Evolutionary conservation across 2,329 filamentous ascomycete species (phyloP).

Genomic region (Lomentospora prolificans): DNA sequence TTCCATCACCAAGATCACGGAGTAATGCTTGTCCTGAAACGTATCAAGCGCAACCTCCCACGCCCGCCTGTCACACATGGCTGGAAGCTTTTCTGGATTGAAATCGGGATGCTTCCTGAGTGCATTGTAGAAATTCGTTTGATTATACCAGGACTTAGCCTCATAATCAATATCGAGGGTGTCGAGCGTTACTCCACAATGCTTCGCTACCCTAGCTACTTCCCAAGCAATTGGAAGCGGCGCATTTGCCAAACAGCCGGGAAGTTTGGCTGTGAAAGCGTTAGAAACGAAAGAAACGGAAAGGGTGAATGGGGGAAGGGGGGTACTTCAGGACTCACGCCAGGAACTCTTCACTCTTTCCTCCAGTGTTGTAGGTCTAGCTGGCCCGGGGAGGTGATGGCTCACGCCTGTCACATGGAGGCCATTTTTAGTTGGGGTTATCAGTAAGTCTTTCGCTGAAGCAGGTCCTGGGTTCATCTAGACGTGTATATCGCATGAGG

Average conservation of each 20-base stretch:
- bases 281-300: too few relatives aligned
- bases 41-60: conserved; percentile 34
- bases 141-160: conserved; percentile 29
- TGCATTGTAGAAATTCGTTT: conserved; percentile 28
- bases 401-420: too few relatives aligned
- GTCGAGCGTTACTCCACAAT: conserved; percentile 32
- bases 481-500: too few relatives aligned
- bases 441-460: too few relatives aligned
- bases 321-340: too few relatives aligned
- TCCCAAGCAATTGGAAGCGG: conserved; percentile 45
- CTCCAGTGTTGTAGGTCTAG: too few relatives aligned
- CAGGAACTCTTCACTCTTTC: too few relatives aligned
- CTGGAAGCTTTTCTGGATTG: conserved; percentile 28
- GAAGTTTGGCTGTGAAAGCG: conserved; percentile 17
- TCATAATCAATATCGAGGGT: conserved; percentile 26
- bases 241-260: conserved; percentile 32
- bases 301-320: too few relatives aligned
- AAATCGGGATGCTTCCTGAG: neutral
- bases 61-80: conserved; percentile 28
- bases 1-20: conserved; percentile 32
- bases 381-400: too few relatives aligned
- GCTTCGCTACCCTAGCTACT: conserved; percentile 34
- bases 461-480: too few relatives aligned
- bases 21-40: conserved; percentile 24
- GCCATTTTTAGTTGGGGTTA: too few relatives aligned